Base-by-base conservation (phyloP, 2,329 filamentous ascomycete species). In the Ophiostoma tasmaniense region DNA sequence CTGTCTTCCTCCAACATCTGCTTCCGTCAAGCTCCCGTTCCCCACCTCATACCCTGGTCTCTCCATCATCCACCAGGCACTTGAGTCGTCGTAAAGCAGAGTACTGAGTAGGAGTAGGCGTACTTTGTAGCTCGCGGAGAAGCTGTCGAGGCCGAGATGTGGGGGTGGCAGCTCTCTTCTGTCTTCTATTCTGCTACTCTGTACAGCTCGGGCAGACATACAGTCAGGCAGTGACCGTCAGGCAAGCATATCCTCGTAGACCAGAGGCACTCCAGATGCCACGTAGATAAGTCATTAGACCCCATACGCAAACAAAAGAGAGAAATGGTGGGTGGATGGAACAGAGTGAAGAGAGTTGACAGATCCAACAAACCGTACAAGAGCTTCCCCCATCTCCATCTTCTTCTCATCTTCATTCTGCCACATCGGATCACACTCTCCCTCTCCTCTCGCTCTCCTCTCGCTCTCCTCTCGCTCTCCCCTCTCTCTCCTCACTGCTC, bases 11-110 rank as follows among this genome's bases (percentile, higher is more conserved):
- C 42, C 42, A 45, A 45, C 37, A 20, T 22, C 50, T 55, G 50
- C 50, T 55, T 55, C 50, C 50, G 50, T 55, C 50, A 55, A 55
- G 50, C 50, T 55, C 50, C 50, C 50, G 50, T 55, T 55, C 50
- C 50, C 50, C 50, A 55, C 50, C 50, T 25, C 50, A 4, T 11
- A 55, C 22, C 50, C 50, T 55, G 50, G 50, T 25, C 50, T 55
- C 50, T 28, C 22, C 50, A 55, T 55, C 50, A 28, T 25, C 50
- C 22, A 5, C 39, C 42, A 45, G 42, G 42, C 42, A 45, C 42
- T 45, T 13, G 11, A 13, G 39, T 5, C 42, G 42, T 45, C 42
- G 42, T 45, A 42, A 17, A 42, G 39, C 39, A 33, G 33, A 33
- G 33, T 4, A 33, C n/a, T n/a, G n/a, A n/a, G n/a, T n/a, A n/a